Conservation (phyloP, 805 yeast genomes). For the Wickerhamomyces xylosicus region DNA sequence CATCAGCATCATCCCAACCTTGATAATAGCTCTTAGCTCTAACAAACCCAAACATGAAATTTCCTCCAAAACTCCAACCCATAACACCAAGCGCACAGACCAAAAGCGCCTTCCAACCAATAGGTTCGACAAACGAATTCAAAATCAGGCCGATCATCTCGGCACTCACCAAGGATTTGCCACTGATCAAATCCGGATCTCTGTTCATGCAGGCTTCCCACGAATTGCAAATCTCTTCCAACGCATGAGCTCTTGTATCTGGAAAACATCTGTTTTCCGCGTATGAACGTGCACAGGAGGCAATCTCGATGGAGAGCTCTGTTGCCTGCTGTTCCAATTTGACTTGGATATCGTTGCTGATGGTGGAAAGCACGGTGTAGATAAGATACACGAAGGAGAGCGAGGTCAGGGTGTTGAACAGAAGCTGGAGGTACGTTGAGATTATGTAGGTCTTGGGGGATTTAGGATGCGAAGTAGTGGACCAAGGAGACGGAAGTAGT, state of each 20-base stretch:
- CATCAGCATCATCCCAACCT: slow-evolving; percentile 17
- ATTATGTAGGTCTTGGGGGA: slow-evolving; percentile 45
- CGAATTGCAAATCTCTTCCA: slow-evolving; percentile 27
- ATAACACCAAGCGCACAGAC: slow-evolving; percentile 29
- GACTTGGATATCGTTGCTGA: slow-evolving; percentile 42
- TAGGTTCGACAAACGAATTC: slow-evolving; percentile 57
- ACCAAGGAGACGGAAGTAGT: slow-evolving; percentile 56
- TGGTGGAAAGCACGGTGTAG: slow-evolving; percentile 33
- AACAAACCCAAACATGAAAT: slow-evolving; percentile 57
- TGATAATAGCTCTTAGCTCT: slow-evolving; percentile 36
- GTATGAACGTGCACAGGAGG: slow-evolving; percentile 41
- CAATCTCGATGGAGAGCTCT: slow-evolving; percentile 39
- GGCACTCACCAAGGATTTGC: slow-evolving; percentile 49
- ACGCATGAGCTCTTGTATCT: slow-evolving; percentile 34
- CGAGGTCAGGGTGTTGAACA: slow-evolving; percentile 38
- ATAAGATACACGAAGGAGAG: slow-evolving; percentile 33
- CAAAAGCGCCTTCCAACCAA: slow-evolving; percentile 47
- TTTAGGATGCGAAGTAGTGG: slow-evolving; percentile 35
- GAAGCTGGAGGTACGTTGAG: slow-evolving; percentile 51
- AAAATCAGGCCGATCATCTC: slow-evolving; percentile 51
- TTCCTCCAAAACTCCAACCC: slow-evolving; percentile 45
- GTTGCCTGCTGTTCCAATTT: slow-evolving; percentile 38
- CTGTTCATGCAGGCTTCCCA: slow-evolving; percentile 64
- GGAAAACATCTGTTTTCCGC: slow-evolving; percentile 52
- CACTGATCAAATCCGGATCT: slow-evolving; percentile 29